Percentiles rank a stretch among this genome's conserved stretches.
phyloP scores from a whole-genome alignment of 75 land plant species.

The Isoetes taiwanensis region DNA sequence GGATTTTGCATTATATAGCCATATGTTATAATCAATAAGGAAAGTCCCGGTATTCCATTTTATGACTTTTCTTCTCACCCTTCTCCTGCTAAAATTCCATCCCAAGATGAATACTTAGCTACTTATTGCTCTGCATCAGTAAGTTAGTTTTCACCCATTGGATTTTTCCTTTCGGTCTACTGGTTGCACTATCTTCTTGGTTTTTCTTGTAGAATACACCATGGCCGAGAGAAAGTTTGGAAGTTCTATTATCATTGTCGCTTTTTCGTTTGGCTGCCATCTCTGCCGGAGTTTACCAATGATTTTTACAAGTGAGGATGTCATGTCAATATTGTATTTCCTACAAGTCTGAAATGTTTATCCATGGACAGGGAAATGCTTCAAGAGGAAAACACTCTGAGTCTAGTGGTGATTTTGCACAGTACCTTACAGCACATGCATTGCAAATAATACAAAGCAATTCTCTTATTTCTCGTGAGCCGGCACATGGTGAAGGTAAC shows the following conservation, averaged over 20 bases:
- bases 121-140: constrained; percentile 75
- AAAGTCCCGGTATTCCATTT: constrained; percentile 14
- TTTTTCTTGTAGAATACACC: constrained; percentile 73
- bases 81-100: constrained; percentile 64
- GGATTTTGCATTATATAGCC: no score
- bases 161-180: no score
- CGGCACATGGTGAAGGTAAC: no score
- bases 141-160: constrained; percentile 30
- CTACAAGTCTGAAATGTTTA: no score
- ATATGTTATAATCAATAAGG: constrained; percentile 34
- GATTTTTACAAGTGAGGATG: constrained; percentile 59
- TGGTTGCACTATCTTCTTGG: no score
- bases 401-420: constrained; percentile 36
- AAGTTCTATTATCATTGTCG: constrained; percentile 80
- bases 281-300: constrained; percentile 59
- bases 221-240: constrained; percentile 78
- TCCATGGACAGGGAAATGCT: constrained; percentile 97
- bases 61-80: constrained; percentile 43
- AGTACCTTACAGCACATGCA: constrained; percentile 41
- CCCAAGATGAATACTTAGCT: constrained; percentile 55
- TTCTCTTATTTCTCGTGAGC: no score
- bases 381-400: constrained; percentile 75
- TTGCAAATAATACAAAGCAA: constrained; percentile 32
- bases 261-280: constrained; percentile 83
- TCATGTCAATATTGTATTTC: no score